A percentile compares a stretch with the other conserved stretches of the same genome.
phyloP scores from a whole-genome alignment of 805 yeast species.

The Torulaspora quercuum region DNA sequence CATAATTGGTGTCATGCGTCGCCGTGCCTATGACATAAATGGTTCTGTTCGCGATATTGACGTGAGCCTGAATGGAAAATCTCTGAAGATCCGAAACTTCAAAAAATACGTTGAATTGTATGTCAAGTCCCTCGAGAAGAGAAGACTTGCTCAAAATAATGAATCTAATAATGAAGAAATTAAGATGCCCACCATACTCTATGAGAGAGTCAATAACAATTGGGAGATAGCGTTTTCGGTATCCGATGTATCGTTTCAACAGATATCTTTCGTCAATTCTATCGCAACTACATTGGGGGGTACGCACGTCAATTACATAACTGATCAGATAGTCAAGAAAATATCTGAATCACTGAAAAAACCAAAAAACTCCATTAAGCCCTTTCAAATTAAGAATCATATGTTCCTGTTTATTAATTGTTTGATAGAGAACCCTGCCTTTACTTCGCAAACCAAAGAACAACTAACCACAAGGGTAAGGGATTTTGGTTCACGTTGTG shows the following conservation, averaged over 20 bases:
- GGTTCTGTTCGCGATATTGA: slow-evolving; percentile 85
- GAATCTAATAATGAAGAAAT: slow-evolving; percentile 34
- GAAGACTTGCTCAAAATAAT: slow-evolving; percentile 38
- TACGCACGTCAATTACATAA: slow-evolving; percentile 81
- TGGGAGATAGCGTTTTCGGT: slow-evolving; percentile 97
- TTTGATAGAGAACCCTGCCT: slow-evolving; percentile 92
- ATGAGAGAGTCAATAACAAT: slow-evolving; percentile 75
- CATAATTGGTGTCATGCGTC: slow-evolving; percentile 73
- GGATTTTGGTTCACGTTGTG: slow-evolving; percentile 84
- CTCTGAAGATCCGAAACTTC: slow-evolving; percentile 67
- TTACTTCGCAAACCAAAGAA: slow-evolving; percentile 96
- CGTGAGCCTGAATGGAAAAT: slow-evolving; percentile 73
- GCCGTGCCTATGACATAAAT: slow-evolving; percentile 94
- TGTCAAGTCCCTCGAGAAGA: slow-evolving; percentile 65
- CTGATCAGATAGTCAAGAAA: slow-evolving; percentile 80
- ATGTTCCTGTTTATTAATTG: slow-evolving; percentile 90
- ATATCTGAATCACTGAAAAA: slow-evolving; percentile 71
- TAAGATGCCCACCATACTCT: slow-evolving; percentile 60
- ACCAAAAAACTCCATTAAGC: slow-evolving; percentile 72
- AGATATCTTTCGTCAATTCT: slow-evolving; percentile 94
- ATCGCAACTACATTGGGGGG: slow-evolving; percentile 98
- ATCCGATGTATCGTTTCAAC: slow-evolving; percentile 85
- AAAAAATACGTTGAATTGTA: slow-evolving; percentile 87
- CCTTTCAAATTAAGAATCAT: slow-evolving; percentile 83
- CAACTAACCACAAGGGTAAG: slow-evolving; percentile 84